These are phyloP conservation scores for Akanthomyces muscarius DNA, from an alignment of 2,329 filamentous ascomycete species.

Conservation along the genomic window DNA sequence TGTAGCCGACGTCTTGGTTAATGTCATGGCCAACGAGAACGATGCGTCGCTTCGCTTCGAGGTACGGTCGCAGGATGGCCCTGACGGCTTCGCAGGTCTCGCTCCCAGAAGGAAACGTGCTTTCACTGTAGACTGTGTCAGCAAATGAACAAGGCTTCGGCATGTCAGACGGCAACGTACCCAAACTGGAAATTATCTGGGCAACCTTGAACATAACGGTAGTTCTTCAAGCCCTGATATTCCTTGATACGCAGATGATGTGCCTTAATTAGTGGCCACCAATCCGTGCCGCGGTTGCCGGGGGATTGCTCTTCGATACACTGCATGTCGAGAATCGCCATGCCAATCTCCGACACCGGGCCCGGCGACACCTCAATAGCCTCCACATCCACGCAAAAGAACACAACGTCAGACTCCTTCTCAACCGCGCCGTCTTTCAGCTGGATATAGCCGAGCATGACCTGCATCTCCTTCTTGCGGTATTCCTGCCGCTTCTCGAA, in stretches of 20 bases:
- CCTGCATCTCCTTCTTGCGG: constrained; percentile 53
- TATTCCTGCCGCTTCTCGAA: constrained; percentile 48
- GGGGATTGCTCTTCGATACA: constrained; percentile 52
- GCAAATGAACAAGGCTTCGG: background rate
- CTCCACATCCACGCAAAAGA: constrained; percentile 80
- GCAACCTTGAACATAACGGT: constrained; percentile 65
- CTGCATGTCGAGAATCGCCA: constrained; percentile 73
- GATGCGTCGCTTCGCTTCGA: constrained; percentile 45
- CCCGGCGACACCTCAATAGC: constrained; percentile 65
- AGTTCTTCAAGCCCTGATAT: constrained; percentile 61
- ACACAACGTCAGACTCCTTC: constrained; percentile 41
- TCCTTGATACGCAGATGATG: constrained; percentile 77
- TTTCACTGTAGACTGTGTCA: constrained; percentile 31
- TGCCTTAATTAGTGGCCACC: constrained; percentile 62
- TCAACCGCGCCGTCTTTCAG: constrained; percentile 34
- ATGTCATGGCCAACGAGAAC: constrained; percentile 78
- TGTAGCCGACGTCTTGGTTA: constrained; percentile 62
- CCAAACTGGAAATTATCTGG: constrained; percentile 74
- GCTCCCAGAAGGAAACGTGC: constrained; percentile 36
- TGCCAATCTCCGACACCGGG: constrained; percentile 78
- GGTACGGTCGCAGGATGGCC: constrained; percentile 32
- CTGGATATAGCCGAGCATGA: constrained; percentile 67
- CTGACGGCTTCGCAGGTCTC: constrained; percentile 35
- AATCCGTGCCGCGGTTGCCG: constrained; percentile 58
- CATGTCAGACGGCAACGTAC: constrained; percentile 33